Evolutionary conservation across 1,139 yeast species (phyloP).

Genomic region (Neolecta irregularis): DNA sequence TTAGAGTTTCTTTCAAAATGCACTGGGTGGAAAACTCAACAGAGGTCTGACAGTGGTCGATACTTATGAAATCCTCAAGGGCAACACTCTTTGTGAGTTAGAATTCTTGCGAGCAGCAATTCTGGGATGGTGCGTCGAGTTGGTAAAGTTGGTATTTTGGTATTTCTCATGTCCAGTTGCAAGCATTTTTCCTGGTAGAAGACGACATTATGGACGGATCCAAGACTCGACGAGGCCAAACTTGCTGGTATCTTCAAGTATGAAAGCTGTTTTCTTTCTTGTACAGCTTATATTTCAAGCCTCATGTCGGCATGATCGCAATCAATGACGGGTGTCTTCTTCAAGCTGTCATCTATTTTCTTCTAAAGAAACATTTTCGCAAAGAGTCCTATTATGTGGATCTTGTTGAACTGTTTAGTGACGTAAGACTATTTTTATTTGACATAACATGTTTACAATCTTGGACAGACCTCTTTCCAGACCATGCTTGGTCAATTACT

Average conservation of each 20-base stretch:
- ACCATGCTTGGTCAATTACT: slow-evolving; percentile 94
- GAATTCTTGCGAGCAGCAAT: slow-evolving; percentile 78
- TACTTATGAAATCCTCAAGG: slow-evolving; percentile 68
- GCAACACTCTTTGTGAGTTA: slow-evolving; percentile 44
- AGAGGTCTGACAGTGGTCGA: slow-evolving; percentile 93
- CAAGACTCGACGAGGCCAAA: slow-evolving; percentile 94
- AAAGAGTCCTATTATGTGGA: slow-evolving; percentile 73
- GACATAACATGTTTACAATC: too few relatives aligned
- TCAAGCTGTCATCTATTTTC: slow-evolving; percentile 82
- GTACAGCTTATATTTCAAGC: slow-evolving; percentile 1
- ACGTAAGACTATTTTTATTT: slow-evolving; percentile 15
- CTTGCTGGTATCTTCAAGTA: slow-evolving; percentile 72
- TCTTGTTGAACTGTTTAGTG: slow-evolving; percentile 68
- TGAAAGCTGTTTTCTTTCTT: neutral
- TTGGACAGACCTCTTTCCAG: slow-evolving; percentile 62
- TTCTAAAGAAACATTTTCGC: slow-evolving; percentile 80
- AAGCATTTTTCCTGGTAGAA: slow-evolving; percentile 92
- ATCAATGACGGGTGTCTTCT: slow-evolving; percentile 95
- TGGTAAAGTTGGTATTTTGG: slow-evolving; percentile 21
- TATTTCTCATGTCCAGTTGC: slow-evolving; percentile 29
- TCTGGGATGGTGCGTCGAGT: slow-evolving; percentile 91
- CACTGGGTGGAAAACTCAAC: slow-evolving; percentile 93
- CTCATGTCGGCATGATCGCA: slow-evolving; percentile 43
- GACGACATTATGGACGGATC: slow-evolving; percentile 99
- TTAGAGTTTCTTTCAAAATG: slow-evolving; percentile 57